Base-by-base conservation (phyloP, 805 yeast species). In the Hanseniaspora vineae region DNA sequence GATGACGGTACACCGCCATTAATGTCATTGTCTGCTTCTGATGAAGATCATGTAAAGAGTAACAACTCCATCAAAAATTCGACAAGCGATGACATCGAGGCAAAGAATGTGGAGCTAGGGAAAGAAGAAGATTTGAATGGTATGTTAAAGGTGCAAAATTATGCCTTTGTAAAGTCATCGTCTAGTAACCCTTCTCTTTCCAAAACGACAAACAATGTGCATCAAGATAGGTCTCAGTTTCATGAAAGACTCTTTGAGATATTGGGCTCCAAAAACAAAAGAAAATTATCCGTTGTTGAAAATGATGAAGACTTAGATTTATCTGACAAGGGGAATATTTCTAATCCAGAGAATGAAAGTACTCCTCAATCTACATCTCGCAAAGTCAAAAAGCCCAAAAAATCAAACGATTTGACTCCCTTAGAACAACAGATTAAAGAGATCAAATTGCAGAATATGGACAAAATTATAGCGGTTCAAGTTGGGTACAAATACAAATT, bases 401-500 rank as follows among this genome's bases (percentile, higher is more conserved):
- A 37, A 37, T 4, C 17, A 37, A 37, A 9, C n/a, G 17, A n/a
- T 10, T 42, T 81, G 43, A 84, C 95, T 0, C 96, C 97, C 0
- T 63, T 89, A 35, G 97, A 88, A 54, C 75, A 73, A 51, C 97
- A 89, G 62, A 78, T 80, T 50, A 66, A 79, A 31, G 81, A 78
- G 2, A 65, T 92, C 46, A 88, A 88, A 57, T 54, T 62, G 6
- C 56, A 63, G 1, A 66, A 90, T 58, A 58, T 58, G 46, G 95
- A 86, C 54, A 84, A 84, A 46, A 54, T 92, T 1, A 66, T 92
- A 9, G 80, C 92, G 0, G 72, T 90, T 23, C 92, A 92, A 60
- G 94, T 85, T 2, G 98, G 98, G 0, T 92, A 90, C 66, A 88
- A 87, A 62, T 92, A 79, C 66, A 85, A 84, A 57, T 80, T 89